Percentiles rank a stretch among this genome's conserved stretches.
phyloP scores from a whole-genome alignment of 2,329 filamentous ascomycete species.

The Diplodia intermedia region DNA sequence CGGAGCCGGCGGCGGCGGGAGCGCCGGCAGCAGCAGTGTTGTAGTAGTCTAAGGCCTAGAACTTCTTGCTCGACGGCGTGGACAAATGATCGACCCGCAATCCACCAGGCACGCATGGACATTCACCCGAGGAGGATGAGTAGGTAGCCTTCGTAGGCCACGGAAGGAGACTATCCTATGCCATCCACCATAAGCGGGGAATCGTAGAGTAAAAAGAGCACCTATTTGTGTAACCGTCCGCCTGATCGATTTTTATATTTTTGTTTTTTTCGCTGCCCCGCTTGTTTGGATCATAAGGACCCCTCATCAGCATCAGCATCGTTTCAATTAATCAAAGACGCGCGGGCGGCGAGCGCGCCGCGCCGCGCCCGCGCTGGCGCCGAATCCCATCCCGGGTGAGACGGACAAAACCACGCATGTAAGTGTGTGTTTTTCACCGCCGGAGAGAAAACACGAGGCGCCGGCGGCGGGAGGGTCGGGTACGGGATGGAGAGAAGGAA shows the following conservation, averaged over 20 bases:
- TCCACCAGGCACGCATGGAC: too few species aligned
- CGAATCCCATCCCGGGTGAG: background rate
- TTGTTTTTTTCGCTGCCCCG: background rate
- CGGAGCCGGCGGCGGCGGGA: too few species aligned
- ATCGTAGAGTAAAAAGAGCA: too few species aligned
- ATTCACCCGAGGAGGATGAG: too few species aligned
- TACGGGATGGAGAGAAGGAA: background rate
- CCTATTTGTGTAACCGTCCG: background rate
- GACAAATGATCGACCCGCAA: too few species aligned
- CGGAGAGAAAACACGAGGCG: background rate
- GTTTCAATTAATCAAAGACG: background rate
- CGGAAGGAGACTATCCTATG: too few species aligned
- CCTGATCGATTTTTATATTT: background rate
- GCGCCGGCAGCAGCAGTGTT: too few species aligned
- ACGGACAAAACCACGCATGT: background rate
- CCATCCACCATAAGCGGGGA: too few species aligned
- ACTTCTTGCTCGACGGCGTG: too few species aligned
- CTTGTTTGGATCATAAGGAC: background rate
- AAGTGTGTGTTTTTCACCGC: slow-evolving; percentile 1
- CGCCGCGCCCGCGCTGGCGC: background rate
- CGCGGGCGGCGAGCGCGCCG: background rate
- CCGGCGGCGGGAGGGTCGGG: background rate
- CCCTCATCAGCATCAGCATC: background rate
- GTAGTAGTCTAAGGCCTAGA: too few species aligned
- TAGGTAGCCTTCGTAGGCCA: too few species aligned